Base-by-base conservation (phyloP, 2,329 filamentous ascomycete genomes). In the Fusarium chaquense region DNA sequence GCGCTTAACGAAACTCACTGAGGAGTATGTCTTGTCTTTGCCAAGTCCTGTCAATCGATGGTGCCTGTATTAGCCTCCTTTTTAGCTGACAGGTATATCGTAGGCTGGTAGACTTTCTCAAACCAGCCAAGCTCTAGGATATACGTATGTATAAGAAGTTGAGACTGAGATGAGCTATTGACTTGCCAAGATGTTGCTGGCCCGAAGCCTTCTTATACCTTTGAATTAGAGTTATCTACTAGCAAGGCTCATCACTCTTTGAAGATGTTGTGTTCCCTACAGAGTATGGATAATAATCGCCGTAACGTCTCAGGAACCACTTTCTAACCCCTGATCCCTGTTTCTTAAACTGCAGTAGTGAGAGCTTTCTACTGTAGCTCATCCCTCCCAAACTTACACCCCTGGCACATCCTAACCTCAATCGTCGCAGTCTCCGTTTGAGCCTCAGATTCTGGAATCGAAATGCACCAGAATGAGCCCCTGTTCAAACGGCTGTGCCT, bases 351-450 rank as follows among this genome's bases (percentile, higher is more conserved):
- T 35, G 35, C 32, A 33, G 15, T 33, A 33, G 32, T 33, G 32
- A 33, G 32, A 30, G 28, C 28, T 30, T 30, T 9, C 10, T 30
- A 30, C 28, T 30, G 28, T 30, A 30, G 28, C 28, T 30, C 28
- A 30, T 30, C 28, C 28, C 32, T 33, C 32, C 67, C 56, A 70
- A 69, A 61, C 63, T 57, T 51, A 51, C 46, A 38, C 49, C 67
- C 70, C 69, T 62, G 58, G 55, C 49, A 30, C 46, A 49, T 58
- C 47, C 62, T 70, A 73, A 72, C 72, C 64, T 66, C 66, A 67
- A 60, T 52, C 54, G 69, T 70, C 62, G 62, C 70, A 74, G 60
- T 54, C 61, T 50, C 69, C 63, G 72, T 73, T 70, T 73, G 72
- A 74, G 72, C 60, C 70, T 74, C 69, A 71, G 70, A 65, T 60